These are phyloP conservation scores for Histomonas meleagridis DNA, from an alignment of 208 protist genomes.

Conservation along the genomic window DNA sequence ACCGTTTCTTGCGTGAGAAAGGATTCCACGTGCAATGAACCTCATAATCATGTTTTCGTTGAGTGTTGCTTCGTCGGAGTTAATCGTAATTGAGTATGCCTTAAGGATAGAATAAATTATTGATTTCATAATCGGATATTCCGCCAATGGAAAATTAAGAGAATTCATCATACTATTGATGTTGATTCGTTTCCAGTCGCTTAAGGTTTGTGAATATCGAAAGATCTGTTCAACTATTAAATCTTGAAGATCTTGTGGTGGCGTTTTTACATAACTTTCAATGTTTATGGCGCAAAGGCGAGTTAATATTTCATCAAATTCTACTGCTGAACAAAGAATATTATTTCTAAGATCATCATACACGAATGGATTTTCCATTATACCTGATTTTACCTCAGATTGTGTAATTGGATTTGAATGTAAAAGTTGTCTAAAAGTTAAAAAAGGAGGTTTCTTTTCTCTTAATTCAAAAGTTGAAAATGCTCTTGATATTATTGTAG, in stretches of 20 bases:
- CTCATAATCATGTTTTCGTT: slow-evolving; percentile 14
- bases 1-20: neutral
- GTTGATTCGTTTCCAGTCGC: neutral
- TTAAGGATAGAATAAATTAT: neutral
- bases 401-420: neutral
- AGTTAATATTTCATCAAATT: neutral
- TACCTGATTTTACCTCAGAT: neutral
- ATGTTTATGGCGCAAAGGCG: neutral
- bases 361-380: neutral
- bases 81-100: neutral
- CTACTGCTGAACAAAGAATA: neutral
- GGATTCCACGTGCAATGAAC: neutral
- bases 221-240: neutral
- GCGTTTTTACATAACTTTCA: neutral
- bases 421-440: neutral
- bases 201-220: neutral
- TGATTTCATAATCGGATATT: neutral
- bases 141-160: neutral
- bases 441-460: neutral
- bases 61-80: neutral
- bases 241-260: neutral
- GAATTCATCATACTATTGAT: neutral
- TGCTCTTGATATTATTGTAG: neutral
- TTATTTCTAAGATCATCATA: neutral
- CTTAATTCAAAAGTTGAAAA: slow-evolving; percentile 27